phyloP scores from a whole-genome alignment of 2,329 filamentous ascomycete genomes.

The Cordyceps pruinosa region DNA sequence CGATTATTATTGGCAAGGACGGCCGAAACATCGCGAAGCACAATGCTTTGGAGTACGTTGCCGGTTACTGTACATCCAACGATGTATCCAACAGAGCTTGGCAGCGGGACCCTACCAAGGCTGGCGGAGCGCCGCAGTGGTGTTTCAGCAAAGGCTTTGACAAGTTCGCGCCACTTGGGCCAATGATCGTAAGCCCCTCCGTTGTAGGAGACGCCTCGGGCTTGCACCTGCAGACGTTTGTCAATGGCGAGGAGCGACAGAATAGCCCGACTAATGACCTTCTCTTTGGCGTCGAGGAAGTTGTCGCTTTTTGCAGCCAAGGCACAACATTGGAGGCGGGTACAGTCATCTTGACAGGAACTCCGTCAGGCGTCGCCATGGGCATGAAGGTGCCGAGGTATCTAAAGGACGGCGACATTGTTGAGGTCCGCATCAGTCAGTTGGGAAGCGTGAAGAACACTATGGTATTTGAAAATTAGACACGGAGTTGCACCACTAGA shows the following conservation, averaged over 20 bases:
- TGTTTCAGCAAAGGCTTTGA: conserved; percentile 51
- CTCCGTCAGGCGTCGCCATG: conserved; percentile 41
- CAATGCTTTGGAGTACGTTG: conserved; percentile 39
- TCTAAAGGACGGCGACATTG: conserved; percentile 35
- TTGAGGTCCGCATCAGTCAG: conserved; percentile 33
- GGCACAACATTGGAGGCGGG: conserved; percentile 45
- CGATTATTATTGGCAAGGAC: conserved; percentile 46
- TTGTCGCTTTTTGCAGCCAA: conserved; percentile 40
- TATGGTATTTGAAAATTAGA: conserved; percentile 29
- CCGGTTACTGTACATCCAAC: conserved; percentile 40
- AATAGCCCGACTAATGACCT: conserved; percentile 40
- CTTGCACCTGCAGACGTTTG: conserved; percentile 29
- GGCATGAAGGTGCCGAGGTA: conserved; percentile 37
- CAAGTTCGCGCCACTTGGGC: conserved; percentile 49
- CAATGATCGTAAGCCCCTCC: conserved; percentile 31
- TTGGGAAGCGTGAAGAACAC: conserved; percentile 28
- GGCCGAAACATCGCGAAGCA: conserved; percentile 43
- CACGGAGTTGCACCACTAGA: not conserved
- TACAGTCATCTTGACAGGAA: conserved; percentile 44
- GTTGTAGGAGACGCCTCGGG: conserved; percentile 24
- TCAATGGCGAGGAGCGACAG: conserved; percentile 46
- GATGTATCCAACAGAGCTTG: conserved; percentile 48
- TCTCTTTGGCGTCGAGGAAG: conserved; percentile 40
- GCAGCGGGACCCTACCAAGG: conserved; percentile 43
- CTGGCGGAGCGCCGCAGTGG: conserved; percentile 39